A percentile compares a stretch with the other conserved stretches of the same genome.
These are phyloP conservation scores for Colletotrichum echinochloae DNA, from an alignment of 2,329 filamentous ascomycete genomes.

Conservation along the genomic window DNA sequence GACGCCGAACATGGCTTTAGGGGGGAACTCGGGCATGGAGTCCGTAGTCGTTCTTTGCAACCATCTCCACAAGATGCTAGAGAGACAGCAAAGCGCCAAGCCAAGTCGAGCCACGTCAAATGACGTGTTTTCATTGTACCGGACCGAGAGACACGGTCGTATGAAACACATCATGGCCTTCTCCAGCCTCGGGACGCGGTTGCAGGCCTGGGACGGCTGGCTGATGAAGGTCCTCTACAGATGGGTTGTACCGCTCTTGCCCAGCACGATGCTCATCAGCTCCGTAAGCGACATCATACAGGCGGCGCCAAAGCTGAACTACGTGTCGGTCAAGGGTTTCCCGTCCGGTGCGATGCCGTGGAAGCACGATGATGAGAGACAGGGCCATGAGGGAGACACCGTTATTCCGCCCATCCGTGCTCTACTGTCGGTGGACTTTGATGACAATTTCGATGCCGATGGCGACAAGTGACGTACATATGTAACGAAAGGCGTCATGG, in stretches of 20 bases:
- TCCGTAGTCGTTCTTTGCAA: not conserved
- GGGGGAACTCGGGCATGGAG: not conserved
- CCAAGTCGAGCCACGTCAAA: not conserved
- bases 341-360: not conserved
- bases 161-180: not conserved
- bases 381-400: too few relatives aligned
- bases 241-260: not conserved
- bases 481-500: too few relatives aligned
- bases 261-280: not conserved
- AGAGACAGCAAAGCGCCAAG: not conserved
- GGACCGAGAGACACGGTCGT: not conserved
- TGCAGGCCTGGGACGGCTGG: not conserved
- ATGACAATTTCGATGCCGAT: too few relatives aligned
- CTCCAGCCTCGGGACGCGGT: not conserved
- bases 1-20: not conserved
- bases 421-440: too few relatives aligned
- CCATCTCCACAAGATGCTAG: not conserved
- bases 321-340: not conserved
- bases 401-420: too few relatives aligned
- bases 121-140: not conserved
- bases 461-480: too few relatives aligned
- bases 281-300: not conserved
- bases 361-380: not conserved
- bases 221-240: not conserved
- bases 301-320: not conserved